Conservation (phyloP, 1,139 yeast genomes). For the Yamadazyma mexicana region DNA sequence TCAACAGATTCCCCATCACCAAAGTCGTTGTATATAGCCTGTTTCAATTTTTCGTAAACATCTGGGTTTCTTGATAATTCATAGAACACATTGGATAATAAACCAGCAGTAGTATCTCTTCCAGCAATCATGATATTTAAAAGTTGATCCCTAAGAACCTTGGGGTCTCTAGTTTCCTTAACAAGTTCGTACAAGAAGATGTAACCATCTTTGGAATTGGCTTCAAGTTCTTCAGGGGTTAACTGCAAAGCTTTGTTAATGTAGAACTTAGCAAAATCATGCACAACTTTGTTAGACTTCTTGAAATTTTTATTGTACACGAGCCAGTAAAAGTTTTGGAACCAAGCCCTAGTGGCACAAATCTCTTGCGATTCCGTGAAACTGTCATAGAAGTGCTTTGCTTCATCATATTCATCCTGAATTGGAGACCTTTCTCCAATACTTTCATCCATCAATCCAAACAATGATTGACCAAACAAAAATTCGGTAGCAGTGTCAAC, state of each 20-base stretch:
- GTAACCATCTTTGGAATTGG: conserved; percentile 21
- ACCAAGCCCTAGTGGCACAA: conserved; percentile 29
- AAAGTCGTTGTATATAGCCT: conserved; percentile 26
- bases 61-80: conserved; percentile 40
- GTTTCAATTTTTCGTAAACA: conserved; percentile 31
- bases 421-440: conserved; percentile 21
- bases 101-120: conserved; percentile 53
- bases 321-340: conserved; percentile 28
- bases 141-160: conserved; percentile 43
- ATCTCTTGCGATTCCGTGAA: conserved; percentile 31
- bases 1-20: conserved; percentile 24
- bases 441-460: conserved; percentile 28
- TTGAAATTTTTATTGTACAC: conserved; percentile 28
- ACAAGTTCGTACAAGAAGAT: conserved; percentile 45
- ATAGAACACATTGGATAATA: conserved; percentile 41
- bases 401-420: conserved; percentile 10
- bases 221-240: conserved; percentile 26
- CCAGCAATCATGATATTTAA: conserved; percentile 50
- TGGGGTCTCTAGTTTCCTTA: conserved; percentile 43
- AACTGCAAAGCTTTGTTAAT: conserved; percentile 22
- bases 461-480: conserved; percentile 39
- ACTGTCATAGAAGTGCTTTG: conserved; percentile 24
- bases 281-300: conserved; percentile 21
- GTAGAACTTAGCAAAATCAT: conserved; percentile 24
- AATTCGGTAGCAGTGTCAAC: conserved; percentile 46